phyloP scores from a whole-genome alignment of 108 stramenopile species.

The Pseudonitzschia delicatissima region DNA sequence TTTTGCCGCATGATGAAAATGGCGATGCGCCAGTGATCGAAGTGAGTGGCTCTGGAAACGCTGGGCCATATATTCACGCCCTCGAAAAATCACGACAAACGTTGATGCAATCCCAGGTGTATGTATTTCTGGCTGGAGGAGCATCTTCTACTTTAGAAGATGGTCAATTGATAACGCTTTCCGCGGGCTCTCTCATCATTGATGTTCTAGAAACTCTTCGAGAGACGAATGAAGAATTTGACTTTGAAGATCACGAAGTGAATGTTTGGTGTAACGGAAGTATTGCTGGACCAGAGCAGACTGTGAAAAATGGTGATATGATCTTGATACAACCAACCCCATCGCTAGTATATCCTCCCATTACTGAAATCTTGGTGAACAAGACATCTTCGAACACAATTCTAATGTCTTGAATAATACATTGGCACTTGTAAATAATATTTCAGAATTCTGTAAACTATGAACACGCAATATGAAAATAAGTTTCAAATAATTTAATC shows the following conservation, averaged over 20 bases:
- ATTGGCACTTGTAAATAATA: too few relatives aligned
- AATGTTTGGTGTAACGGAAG: slow-evolving; percentile 53
- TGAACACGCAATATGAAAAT: not conserved
- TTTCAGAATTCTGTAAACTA: too few relatives aligned
- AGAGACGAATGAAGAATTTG: not conserved
- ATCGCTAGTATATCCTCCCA: not conserved
- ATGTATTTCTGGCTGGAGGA: slow-evolving; percentile 62
- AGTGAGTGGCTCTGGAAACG: not conserved
- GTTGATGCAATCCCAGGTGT: slow-evolving; percentile 49
- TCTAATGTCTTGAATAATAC: not conserved
- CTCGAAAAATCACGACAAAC: slow-evolving; percentile 21
- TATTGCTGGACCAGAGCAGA: slow-evolving; percentile 32
- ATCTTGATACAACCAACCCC: slow-evolving; percentile 29
- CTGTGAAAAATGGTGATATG: slow-evolving; percentile 70
- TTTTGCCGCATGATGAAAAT: too few relatives aligned
- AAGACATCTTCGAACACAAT: not conserved
- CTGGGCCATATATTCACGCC: slow-evolving; percentile 19
- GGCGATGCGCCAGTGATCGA: not conserved
- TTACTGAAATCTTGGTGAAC: not conserved
- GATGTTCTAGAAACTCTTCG: slow-evolving; percentile 44
- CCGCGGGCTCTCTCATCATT: slow-evolving; percentile 27
- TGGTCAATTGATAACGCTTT: slow-evolving; percentile 43
- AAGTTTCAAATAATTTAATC: not conserved
- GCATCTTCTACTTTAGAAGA: slow-evolving; percentile 28
- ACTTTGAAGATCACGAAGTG: not conserved